Percentiles rank a stretch among this genome's conserved stretches.
These are phyloP conservation scores for Fusarium newnesense DNA, from an alignment of 2,329 filamentous ascomycete species.

Conservation along the genomic window DNA sequence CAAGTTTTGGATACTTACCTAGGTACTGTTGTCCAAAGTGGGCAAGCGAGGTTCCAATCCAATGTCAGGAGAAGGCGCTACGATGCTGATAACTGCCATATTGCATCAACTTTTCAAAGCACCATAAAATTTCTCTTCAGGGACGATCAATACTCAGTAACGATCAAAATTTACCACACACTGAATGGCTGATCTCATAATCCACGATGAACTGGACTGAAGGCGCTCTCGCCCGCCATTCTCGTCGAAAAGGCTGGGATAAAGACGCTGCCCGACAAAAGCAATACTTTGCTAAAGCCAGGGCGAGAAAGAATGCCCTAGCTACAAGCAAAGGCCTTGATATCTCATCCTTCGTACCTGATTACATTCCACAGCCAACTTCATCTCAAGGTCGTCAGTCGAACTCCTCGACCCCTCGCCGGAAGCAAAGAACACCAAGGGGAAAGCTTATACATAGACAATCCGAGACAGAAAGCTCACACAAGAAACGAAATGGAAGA, in stretches of 20 bases:
- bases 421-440: conserved; percentile 11
- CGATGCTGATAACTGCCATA: not conserved
- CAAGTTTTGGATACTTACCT: too few species aligned
- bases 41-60: not conserved
- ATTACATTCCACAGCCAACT: conserved; percentile 36
- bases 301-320: conserved; percentile 35
- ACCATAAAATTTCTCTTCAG: too few species aligned
- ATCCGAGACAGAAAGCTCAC: not conserved
- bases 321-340: conserved; percentile 3
- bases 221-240: conserved; percentile 51
- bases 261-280: conserved; percentile 50
- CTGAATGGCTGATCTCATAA: not conserved
- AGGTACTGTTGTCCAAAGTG: not conserved
- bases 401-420: not conserved
- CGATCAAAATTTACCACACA: not conserved
- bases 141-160: not conserved
- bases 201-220: conserved; percentile 56
- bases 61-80: not conserved
- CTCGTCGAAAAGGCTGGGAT: conserved; percentile 48
- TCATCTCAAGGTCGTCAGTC: not conserved
- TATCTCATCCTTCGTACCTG: conserved; percentile 42
- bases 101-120: too few species aligned
- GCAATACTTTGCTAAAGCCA: conserved; percentile 52
- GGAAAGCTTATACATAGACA: conserved; percentile 23
- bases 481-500: not conserved